Evolutionary conservation across 352 stramenopile genomes (phyloP).

Genomic region (Blastocystis sp.): DNA sequence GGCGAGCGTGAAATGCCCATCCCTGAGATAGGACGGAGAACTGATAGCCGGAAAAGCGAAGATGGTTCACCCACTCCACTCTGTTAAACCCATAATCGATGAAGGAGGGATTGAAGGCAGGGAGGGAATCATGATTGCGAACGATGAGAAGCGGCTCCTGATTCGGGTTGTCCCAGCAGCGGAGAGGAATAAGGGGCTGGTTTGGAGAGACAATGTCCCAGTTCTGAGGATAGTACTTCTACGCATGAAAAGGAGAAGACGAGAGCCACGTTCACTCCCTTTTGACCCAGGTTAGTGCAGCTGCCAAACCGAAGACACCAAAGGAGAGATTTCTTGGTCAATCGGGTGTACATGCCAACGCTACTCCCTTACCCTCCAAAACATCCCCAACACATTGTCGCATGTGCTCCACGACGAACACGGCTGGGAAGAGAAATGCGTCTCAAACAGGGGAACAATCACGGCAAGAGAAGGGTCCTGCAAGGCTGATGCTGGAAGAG

Average conservation of each 20-base stretch:
- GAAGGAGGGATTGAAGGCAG: constrained; percentile 8
- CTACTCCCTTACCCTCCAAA: neutral
- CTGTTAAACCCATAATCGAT: neutral
- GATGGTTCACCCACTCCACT: constrained; percentile 26
- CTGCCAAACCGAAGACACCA: constrained; percentile 25
- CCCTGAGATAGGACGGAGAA: constrained; percentile 47
- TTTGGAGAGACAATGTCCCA: neutral
- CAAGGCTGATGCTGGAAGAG: neutral
- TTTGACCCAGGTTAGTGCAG: neutral
- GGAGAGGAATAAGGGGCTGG: constrained; percentile 1
- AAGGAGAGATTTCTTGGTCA: constrained; percentile 16
- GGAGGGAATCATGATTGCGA: neutral
- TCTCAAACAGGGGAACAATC: constrained; percentile 34
- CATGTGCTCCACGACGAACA: constrained; percentile 24
- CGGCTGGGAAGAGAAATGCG: constrained; percentile 1
- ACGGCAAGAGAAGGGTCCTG: neutral
- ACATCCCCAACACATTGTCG: neutral
- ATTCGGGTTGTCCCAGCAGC: constrained; percentile 45
- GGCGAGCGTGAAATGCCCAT: constrained; percentile 24
- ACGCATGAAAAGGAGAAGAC: neutral
- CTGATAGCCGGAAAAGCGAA: constrained; percentile 19
- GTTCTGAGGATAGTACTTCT: neutral
- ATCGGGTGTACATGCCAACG: neutral
- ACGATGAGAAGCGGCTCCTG: constrained; percentile 55
- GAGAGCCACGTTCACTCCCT: constrained; percentile 2